phyloP scores from a whole-genome alignment of 257 asterid species.

The Mentha longifolia region DNA sequence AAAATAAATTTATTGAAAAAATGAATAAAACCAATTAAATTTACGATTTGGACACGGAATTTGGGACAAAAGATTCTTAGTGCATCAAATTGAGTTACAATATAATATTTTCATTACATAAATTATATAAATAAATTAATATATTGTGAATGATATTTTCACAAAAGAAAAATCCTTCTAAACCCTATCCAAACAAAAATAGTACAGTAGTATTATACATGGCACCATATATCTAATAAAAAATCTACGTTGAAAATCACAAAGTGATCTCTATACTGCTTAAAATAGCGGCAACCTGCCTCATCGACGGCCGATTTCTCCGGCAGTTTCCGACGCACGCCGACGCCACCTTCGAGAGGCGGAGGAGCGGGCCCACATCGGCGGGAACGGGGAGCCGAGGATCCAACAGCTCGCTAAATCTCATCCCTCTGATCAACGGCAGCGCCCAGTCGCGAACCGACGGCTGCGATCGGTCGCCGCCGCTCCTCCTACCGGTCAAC shows the following conservation, averaged over 20 bases:
- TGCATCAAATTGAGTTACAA: too few species aligned
- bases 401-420: slow-evolving; percentile 67
- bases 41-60: too few species aligned
- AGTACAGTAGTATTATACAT: too few species aligned
- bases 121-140: too few species aligned
- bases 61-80: too few species aligned
- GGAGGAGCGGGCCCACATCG: slow-evolving; percentile 55
- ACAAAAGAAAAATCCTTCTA: too few species aligned
- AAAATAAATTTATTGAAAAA: too few species aligned
- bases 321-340: slow-evolving; percentile 84
- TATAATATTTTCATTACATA: too few species aligned
- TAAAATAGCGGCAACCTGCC: slow-evolving; percentile 66
- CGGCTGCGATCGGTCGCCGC: slow-evolving; percentile 45
- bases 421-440: slow-evolving; percentile 74
- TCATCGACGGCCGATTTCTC: slow-evolving; percentile 57
- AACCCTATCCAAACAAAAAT: too few species aligned
- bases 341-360: slow-evolving; percentile 71
- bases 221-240: too few species aligned
- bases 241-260: background rate
- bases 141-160: too few species aligned
- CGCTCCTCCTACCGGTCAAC: slow-evolving; percentile 72
- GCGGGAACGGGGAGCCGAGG: slow-evolving; percentile 54
- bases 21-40: too few species aligned
- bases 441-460: slow-evolving; percentile 65
- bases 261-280: slow-evolving; percentile 49